Conservation (phyloP, 768 basidiomycete genomes). For the Suillus brevipes region DNA sequence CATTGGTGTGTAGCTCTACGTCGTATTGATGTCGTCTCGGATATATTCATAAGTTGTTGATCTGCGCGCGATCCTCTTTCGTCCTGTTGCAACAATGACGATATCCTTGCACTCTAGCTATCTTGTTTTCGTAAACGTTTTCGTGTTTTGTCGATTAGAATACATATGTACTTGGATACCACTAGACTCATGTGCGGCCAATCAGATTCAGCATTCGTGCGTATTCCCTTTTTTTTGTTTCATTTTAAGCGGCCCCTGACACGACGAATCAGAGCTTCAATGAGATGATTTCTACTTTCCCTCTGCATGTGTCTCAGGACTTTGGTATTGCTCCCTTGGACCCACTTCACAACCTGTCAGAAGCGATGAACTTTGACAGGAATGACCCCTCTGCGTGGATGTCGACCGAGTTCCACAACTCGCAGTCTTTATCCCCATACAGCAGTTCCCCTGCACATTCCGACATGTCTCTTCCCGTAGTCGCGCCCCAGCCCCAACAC, state of each 20-base stretch:
- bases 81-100: no score
- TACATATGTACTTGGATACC: no score
- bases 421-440: constrained; percentile 41
- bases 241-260: neutral
- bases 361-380: constrained; percentile 12
- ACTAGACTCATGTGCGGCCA: no score
- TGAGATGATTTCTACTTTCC: constrained; percentile 26
- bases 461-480: constrained; percentile 28
- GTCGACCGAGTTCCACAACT: constrained; percentile 17
- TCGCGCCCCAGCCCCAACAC: constrained; percentile 31
- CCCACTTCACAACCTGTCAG: constrained; percentile 18
- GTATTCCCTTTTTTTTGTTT: constrained; percentile 7
- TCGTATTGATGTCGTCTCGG: no score
- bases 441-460: constrained; percentile 41
- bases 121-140: no score
- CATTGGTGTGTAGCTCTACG: no score
- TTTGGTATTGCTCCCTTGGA: constrained; percentile 30
- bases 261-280: constrained; percentile 18
- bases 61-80: no score
- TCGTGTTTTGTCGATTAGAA: no score
- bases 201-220: constrained; percentile 18
- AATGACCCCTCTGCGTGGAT: constrained; percentile 14
- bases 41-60: no score
- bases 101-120: no score
- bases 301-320: constrained; percentile 21